Evolutionary conservation across 352 stramenopile species (phyloP).

Genomic region (Phytophthora aleatoria): DNA sequence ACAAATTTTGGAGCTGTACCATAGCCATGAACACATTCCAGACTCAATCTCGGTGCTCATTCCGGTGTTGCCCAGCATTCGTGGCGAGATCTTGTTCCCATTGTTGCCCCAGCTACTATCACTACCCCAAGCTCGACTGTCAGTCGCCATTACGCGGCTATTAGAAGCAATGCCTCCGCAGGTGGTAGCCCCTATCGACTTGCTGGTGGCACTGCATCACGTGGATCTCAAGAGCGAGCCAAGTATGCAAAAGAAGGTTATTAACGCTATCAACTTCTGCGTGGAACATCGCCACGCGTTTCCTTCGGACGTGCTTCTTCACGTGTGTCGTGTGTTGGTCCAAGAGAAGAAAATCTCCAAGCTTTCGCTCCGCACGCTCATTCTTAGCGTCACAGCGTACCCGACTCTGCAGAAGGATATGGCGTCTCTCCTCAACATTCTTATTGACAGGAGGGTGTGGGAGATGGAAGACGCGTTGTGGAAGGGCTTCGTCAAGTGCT

Average conservation of each 20-base stretch:
- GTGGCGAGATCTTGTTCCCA: slow-evolving; percentile 59
- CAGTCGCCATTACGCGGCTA: slow-evolving; percentile 71
- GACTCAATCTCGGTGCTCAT: slow-evolving; percentile 78
- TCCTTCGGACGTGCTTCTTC: slow-evolving; percentile 70
- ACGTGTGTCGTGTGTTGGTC: slow-evolving; percentile 71
- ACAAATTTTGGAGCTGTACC: slow-evolving; percentile 69
- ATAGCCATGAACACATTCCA: slow-evolving; percentile 54
- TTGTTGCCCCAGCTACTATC: slow-evolving; percentile 63
- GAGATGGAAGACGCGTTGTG: slow-evolving; percentile 77
- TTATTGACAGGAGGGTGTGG: slow-evolving; percentile 65
- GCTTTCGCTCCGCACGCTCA: slow-evolving; percentile 76
- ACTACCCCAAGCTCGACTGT: slow-evolving; percentile 56
- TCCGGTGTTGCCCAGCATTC: slow-evolving; percentile 62
- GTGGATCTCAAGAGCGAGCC: slow-evolving; percentile 72
- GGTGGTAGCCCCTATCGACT: slow-evolving; percentile 62
- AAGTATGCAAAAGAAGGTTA: slow-evolving; percentile 79
- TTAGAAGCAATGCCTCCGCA: slow-evolving; percentile 78
- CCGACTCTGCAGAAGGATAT: slow-evolving; percentile 68
- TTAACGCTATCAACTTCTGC: slow-evolving; percentile 80
- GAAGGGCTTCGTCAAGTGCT: slow-evolving; percentile 84
- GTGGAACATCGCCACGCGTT: slow-evolving; percentile 83
- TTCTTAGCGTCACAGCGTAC: slow-evolving; percentile 77
- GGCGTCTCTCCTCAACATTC: slow-evolving; percentile 56
- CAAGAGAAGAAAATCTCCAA: slow-evolving; percentile 65
- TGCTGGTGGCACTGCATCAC: slow-evolving; percentile 80